Conservation (phyloP, 108 stramenopile species). For the Cyclotella kingstonii region DNA sequence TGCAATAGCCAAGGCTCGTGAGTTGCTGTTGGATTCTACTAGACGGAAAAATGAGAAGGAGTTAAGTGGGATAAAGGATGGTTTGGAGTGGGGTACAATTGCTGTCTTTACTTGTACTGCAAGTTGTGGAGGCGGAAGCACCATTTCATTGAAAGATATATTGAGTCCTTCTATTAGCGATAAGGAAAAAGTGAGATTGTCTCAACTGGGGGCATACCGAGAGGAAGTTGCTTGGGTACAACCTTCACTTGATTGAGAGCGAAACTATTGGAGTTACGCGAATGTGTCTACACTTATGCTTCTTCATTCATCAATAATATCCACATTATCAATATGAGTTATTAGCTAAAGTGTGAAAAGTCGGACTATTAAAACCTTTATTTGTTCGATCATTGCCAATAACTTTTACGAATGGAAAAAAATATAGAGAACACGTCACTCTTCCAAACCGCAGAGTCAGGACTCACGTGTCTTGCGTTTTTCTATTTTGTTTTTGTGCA, state of each 20-base stretch:
- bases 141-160: constrained; percentile 1
- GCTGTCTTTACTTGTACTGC: constrained; percentile 79
- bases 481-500: not conserved
- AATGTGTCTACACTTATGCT: no score
- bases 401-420: no score
- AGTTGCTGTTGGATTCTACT: constrained; percentile 27
- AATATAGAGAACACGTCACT: no score
- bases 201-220: constrained; percentile 58
- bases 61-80: constrained; percentile 16
- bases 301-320: no score
- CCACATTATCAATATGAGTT: no score
- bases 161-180: not conserved
- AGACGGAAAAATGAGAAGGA: constrained; percentile 12
- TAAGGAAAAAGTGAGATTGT: constrained; percentile 2
- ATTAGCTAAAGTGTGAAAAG: no score
- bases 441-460: no score
- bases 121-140: constrained; percentile 61
- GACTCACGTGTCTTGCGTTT: no score
- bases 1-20: constrained; percentile 47
- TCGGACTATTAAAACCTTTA: no score
- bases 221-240: constrained; percentile 87
- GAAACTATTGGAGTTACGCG: no score
- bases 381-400: no score
- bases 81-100: constrained; percentile 78
- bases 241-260: constrained; percentile 57